Conservation (phyloP, 768 basidiomycete species). For the Tricholomella constricta region DNA sequence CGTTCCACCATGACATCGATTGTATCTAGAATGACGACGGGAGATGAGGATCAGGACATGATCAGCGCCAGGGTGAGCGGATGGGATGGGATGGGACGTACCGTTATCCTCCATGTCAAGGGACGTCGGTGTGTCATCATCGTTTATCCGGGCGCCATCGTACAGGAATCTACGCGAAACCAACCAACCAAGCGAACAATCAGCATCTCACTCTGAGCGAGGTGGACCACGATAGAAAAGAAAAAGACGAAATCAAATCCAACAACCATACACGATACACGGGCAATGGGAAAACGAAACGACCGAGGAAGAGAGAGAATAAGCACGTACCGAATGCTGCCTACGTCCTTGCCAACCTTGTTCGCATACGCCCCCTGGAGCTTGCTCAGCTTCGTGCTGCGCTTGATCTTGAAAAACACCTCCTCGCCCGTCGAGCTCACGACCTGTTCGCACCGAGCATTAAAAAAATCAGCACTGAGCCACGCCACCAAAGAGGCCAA, state of each 20-base stretch:
- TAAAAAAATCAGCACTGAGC: background rate
- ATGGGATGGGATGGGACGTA: too few relatives aligned
- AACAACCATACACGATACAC: too few relatives aligned
- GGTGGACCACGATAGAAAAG: too few relatives aligned
- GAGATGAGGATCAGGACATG: background rate
- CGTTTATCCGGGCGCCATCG: constrained; percentile 82
- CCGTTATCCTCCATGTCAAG: constrained; percentile 92
- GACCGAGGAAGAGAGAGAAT: too few relatives aligned
- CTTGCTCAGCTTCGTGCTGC: constrained; percentile 89
- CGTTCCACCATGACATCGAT: constrained; percentile 98
- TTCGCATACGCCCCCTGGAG: constrained; percentile 90
- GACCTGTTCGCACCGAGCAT: constrained; percentile 56
- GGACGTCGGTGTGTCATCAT: constrained; percentile 83
- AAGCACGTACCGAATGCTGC: constrained; percentile 89
- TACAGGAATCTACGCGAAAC: constrained; percentile 75
- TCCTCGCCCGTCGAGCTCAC: constrained; percentile 78
- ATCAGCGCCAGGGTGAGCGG: background rate
- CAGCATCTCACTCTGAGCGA: constrained; percentile 5
- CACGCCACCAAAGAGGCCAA: background rate
- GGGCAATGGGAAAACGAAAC: too few relatives aligned
- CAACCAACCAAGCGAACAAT: background rate
- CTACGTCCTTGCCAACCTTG: constrained; percentile 89
- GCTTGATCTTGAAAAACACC: constrained; percentile 97
- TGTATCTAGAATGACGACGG: constrained; percentile 54
- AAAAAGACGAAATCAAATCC: too few relatives aligned